Evolutionary conservation across 331 rosid genomes (phyloP), one percentile per base, ranked within the genome.

Genomic region (Quercus phellos): DNA sequence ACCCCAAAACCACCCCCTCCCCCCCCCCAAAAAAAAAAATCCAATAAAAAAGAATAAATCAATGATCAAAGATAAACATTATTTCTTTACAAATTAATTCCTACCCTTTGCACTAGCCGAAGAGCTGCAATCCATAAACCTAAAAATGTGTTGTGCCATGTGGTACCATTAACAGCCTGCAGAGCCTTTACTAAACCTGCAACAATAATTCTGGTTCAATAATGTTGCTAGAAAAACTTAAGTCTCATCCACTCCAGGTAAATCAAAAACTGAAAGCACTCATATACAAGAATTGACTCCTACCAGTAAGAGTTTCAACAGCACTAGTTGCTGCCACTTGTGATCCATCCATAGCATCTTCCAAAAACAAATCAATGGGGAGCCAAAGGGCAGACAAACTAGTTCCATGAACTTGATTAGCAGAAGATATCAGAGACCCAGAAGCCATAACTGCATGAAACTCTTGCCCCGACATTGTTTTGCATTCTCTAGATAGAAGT

Each of bases 361-460:
- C 99, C 58, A 95, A 93, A 64, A 90, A 86, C 81, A 95, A 77
- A 88, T 95, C 99, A 73, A 95, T 87, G 42, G 99, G 99, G 89
- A 95, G 89, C 99, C 99, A 95, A 58, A 92, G 84, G 16, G 88
- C 84, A 61, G 97, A 89, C 81, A 86, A 84, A 81, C 78, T 87
- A 78, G 84, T 87, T 55, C 91, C 89, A 11, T 81, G 89, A 77
- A 90, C 85, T 74, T 87, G 98, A 68, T 81, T 84, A 1, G 89
- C 63, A 46, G 90, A 82, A 66, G 91, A 88, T 60, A 83, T 83
- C 14, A 81, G 84, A 27, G 89, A 84, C 55, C 86, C 88, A 51
- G 87, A 84, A 75, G 91, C 82, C 88, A 91, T 79, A 72, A 89
- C 85, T 24, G 89, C 88, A 83, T 81, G 89, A 67, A 90, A 88